Percentiles rank a stretch among this genome's conserved stretches.
These are phyloP conservation scores for Plantago major DNA, from an alignment of 257 asterid genomes.

Conservation along the genomic window DNA sequence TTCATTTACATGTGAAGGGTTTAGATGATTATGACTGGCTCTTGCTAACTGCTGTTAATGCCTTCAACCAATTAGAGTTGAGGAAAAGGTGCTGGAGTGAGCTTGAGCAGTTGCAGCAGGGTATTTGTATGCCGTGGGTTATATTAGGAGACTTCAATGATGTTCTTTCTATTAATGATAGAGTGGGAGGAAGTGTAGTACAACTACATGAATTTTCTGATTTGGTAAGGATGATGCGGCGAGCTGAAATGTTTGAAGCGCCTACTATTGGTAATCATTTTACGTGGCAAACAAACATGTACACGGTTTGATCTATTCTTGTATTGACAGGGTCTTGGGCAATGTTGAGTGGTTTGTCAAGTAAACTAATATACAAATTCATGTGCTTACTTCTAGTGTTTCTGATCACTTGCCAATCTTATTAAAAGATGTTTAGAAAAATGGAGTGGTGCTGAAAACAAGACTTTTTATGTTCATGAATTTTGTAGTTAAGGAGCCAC, in stretches of 20 bases:
- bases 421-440: too few relatives aligned
- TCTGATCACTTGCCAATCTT: too few relatives aligned
- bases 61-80: not conserved
- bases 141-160: too few relatives aligned
- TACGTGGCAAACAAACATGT: not conserved
- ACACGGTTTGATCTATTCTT: too few relatives aligned
- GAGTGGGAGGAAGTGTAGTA: not conserved
- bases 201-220: not conserved
- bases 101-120: not conserved
- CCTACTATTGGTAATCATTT: not conserved
- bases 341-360: too few relatives aligned
- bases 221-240: not conserved
- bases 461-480: too few relatives aligned
- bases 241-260: not conserved
- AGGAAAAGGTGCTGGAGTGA: not conserved
- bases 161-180: not conserved
- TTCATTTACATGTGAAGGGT: not conserved
- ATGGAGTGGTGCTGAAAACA: too few relatives aligned
- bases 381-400: too few relatives aligned
- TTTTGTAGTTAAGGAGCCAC: too few relatives aligned
- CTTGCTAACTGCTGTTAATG: not conserved
- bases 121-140: not conserved
- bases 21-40: too few relatives aligned
- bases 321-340: too few relatives aligned
- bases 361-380: too few relatives aligned